Evolutionary conservation across 2,329 filamentous ascomycete species (phyloP).

Genomic region (Thelonectria olida): DNA sequence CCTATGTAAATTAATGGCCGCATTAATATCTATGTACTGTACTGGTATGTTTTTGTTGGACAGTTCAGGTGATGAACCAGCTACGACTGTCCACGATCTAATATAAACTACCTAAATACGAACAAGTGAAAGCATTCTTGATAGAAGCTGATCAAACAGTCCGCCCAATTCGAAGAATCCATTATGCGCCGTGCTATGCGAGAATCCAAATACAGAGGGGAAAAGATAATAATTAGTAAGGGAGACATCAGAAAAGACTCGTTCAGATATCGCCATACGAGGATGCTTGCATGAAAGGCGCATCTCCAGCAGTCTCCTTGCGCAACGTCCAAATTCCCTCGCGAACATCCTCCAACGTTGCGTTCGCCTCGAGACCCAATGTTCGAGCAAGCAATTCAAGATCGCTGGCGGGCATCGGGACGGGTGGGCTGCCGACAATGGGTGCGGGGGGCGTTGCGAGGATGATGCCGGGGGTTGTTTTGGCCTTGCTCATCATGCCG

Average conservation of each 20-base stretch:
- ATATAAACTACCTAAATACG: too few species aligned
- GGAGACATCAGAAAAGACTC: not conserved
- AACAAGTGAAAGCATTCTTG: not conserved
- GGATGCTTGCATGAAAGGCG: conserved; percentile 18
- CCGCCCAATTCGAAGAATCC: conserved; percentile 5
- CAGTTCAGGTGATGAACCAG: not conserved
- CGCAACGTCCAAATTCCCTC: conserved; percentile 45
- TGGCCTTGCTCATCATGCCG: conserved; percentile 65
- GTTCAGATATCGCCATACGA: conserved; percentile 29
- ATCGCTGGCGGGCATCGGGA: conserved; percentile 38
- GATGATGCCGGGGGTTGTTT: conserved; percentile 19
- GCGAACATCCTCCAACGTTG: conserved; percentile 47
- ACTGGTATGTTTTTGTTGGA: conserved; percentile 1
- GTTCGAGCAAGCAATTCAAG: conserved; percentile 48
- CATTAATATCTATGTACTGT: not conserved
- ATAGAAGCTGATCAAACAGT: not conserved
- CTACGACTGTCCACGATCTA: not conserved
- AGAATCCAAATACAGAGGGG: conserved; percentile 8
- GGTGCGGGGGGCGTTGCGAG: conserved; percentile 29
- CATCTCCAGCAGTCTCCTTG: conserved; percentile 22
- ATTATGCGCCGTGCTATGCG: conserved; percentile 39
- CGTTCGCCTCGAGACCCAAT: conserved; percentile 46
- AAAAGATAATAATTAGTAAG: too few species aligned
- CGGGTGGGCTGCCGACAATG: conserved; percentile 16
- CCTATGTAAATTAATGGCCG: too few species aligned